A percentile compares a stretch with the other conserved stretches of the same genome.
phyloP scores from a whole-genome alignment of 148 eudicot genomes.

The Polygonum aviculare region DNA sequence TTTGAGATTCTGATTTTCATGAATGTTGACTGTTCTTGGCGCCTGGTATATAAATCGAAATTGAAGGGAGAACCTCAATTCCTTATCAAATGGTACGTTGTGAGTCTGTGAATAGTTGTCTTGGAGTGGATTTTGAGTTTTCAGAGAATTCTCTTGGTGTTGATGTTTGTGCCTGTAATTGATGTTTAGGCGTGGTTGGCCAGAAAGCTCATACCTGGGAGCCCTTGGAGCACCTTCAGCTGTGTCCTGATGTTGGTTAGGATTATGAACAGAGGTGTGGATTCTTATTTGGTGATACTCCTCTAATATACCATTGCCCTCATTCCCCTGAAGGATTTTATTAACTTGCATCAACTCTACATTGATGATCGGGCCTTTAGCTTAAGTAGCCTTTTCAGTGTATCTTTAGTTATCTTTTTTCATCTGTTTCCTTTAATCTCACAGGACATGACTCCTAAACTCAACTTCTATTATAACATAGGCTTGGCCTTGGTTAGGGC shows the following conservation, averaged over 20 bases:
- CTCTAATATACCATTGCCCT: neutral
- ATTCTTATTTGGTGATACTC: neutral
- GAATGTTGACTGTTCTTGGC: neutral
- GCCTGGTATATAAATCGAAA: neutral
- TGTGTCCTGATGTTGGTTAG: slow-evolving; percentile 76
- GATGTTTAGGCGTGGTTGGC: slow-evolving; percentile 91
- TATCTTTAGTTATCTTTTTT: neutral
- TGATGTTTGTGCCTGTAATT: neutral
- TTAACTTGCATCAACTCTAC: neutral
- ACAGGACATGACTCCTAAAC: neutral
- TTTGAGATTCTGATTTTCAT: slow-evolving; percentile 4
- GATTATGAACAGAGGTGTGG: slow-evolving; percentile 80
- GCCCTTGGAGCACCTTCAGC: slow-evolving; percentile 69
- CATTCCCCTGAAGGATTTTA: neutral
- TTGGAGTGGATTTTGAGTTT: neutral
- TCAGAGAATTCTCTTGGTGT: neutral
- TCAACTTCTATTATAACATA: neutral
- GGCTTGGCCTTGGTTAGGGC: neutral
- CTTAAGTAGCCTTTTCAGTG: neutral
- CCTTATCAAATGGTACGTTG: slow-evolving; percentile 87
- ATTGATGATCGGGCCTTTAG: neutral
- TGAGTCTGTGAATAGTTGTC: neutral
- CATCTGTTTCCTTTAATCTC: neutral
- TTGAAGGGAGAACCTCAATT: slow-evolving; percentile 72
- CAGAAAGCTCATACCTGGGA: slow-evolving; percentile 97